Evolutionary conservation across 108 stramenopile species (phyloP).

Genomic region (Discostella stelligeroides): DNA sequence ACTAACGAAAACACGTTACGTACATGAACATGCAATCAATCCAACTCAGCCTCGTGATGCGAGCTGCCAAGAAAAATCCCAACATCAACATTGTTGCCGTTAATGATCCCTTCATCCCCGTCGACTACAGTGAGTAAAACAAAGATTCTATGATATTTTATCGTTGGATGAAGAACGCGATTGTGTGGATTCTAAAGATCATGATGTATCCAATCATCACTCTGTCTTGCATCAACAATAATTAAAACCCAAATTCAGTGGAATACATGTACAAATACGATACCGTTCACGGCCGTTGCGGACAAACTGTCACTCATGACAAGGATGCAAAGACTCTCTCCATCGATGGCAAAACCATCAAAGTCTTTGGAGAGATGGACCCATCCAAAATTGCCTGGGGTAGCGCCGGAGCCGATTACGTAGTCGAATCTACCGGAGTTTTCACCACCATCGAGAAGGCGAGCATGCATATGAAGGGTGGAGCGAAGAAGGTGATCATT

Average conservation of each 20-base stretch:
- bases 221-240: too few species aligned
- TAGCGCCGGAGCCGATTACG: slow-evolving; percentile 91
- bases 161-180: too few species aligned
- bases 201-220: too few species aligned
- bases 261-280: slow-evolving; percentile 92
- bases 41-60: slow-evolving; percentile 87
- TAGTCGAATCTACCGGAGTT: slow-evolving; percentile 96
- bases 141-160: too few species aligned
- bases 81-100: slow-evolving; percentile 92
- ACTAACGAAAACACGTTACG: too few species aligned
- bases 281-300: slow-evolving; percentile 87
- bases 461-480: slow-evolving; percentile 84
- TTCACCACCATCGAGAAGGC: slow-evolving; percentile 91
- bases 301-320: slow-evolving; percentile 65
- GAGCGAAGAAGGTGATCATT: slow-evolving; percentile 98
- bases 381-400: slow-evolving; percentile 95
- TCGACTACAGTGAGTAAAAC: slow-evolving; percentile 75
- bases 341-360: slow-evolving; percentile 80
- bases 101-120: slow-evolving; percentile 79
- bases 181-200: too few species aligned
- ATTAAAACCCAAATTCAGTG: too few species aligned
- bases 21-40: neutral
- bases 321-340: slow-evolving; percentile 64
- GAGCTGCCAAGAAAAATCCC: slow-evolving; percentile 91
- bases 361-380: slow-evolving; percentile 94